Evolutionary conservation across 1,284 basidiomycete species (phyloP).

Genomic region (Apiotrichum sp.): DNA sequence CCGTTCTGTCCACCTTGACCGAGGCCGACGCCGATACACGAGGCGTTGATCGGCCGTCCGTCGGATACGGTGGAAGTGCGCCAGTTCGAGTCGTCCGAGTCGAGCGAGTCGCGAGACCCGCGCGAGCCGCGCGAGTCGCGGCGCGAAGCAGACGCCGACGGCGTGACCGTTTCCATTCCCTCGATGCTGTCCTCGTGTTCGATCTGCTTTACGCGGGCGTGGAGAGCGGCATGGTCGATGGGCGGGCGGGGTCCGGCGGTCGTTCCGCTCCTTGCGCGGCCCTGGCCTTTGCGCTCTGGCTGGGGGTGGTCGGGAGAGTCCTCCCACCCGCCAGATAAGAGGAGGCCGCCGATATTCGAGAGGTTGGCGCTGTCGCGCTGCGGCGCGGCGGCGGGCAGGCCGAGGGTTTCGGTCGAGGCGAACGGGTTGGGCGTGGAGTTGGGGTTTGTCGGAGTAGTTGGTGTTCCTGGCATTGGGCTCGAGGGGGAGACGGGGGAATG

Average conservation of each 20-base stretch:
- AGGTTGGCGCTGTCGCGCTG: slow-evolving; percentile 12
- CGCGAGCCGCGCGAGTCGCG: neutral
- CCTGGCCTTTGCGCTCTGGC: neutral
- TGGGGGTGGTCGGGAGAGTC: no score
- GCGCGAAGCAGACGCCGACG: no score
- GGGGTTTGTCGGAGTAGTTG: neutral
- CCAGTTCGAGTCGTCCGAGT: neutral
- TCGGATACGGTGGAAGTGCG: neutral
- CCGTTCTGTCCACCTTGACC: neutral
- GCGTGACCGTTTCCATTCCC: no score
- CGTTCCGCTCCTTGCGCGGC: slow-evolving; percentile 1
- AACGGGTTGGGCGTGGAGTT: slow-evolving; percentile 2
- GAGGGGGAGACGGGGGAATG: neutral
- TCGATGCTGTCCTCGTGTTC: neutral
- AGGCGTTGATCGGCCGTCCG: neutral
- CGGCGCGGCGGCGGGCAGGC: neutral
- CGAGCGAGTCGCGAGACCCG: neutral
- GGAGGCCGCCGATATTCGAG: slow-evolving; percentile 14
- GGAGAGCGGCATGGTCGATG: slow-evolving; percentile 1
- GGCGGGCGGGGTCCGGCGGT: neutral
- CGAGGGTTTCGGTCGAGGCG: slow-evolving; percentile 2
- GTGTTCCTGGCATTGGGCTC: neutral
- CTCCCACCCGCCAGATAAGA: slow-evolving; percentile 1
- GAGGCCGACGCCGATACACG: neutral
- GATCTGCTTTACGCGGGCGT: slow-evolving; percentile 5